phyloP scores from a whole-genome alignment of 169 alveolate species.

The Eimeria zaria region DNA sequence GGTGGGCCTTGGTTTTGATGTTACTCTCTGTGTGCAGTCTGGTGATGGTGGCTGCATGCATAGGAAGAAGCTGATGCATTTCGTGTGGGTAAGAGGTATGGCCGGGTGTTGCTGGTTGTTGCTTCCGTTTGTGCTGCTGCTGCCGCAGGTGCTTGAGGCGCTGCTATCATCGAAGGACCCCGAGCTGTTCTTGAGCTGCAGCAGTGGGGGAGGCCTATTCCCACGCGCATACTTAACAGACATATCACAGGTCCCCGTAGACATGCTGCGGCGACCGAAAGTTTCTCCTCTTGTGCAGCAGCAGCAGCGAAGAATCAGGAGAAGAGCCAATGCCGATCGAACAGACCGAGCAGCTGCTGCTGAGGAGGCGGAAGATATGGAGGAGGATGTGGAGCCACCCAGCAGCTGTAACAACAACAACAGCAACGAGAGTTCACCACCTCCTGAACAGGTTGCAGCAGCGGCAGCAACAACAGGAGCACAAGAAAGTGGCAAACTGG shows the following conservation, averaged over 20 bases:
- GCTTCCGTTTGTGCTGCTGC: constrained; percentile 19
- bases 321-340: constrained; percentile 5
- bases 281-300: constrained; percentile 73
- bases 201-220: constrained; percentile 78
- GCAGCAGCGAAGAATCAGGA: neutral
- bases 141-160: constrained; percentile 73
- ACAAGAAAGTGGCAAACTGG: constrained; percentile 15
- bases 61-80: neutral
- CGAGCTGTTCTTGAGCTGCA: constrained; percentile 77
- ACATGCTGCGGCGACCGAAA: constrained; percentile 44
- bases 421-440: constrained; percentile 5
- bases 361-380: constrained; percentile 51
- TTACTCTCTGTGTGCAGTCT: neutral
- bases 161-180: constrained; percentile 56
- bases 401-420: constrained; percentile 33
- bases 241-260: constrained; percentile 16
- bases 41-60: neutral
- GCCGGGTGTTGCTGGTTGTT: neutral
- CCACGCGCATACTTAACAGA: constrained; percentile 70
- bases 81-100: neutral
- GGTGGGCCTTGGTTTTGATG: neutral
- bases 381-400: constrained; percentile 45
- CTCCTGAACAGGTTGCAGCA: neutral
- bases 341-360: neutral
- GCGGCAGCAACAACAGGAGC: constrained; percentile 32